Conservation (phyloP, 78 protist genomes). For the Pelomyxa schiedti region DNA sequence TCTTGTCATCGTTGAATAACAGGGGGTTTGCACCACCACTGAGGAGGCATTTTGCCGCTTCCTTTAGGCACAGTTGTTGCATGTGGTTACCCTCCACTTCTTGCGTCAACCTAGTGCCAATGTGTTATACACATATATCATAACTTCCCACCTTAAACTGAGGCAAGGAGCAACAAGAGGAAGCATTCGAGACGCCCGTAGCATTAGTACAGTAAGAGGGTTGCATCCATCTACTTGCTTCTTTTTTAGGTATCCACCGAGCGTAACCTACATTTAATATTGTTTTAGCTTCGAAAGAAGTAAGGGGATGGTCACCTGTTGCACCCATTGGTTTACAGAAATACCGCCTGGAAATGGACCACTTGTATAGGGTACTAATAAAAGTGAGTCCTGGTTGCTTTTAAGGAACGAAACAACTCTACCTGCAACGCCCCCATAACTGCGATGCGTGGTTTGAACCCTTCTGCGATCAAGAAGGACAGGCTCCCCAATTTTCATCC, state of each 20-base stretch:
- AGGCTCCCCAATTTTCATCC: background rate
- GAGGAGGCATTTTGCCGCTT: background rate
- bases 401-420: no score
- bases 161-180: background rate
- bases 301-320: background rate
- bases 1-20: background rate
- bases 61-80: no score
- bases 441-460: background rate
- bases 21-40: background rate
- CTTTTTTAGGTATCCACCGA: no score
- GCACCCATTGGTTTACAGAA: background rate
- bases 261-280: no score
- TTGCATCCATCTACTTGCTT: background rate
- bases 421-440: background rate
- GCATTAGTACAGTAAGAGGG: background rate
- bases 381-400: no score
- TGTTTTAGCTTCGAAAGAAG: no score
- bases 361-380: background rate
- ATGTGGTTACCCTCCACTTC: no score
- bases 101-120: no score
- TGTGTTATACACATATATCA: no score
- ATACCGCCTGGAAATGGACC: background rate
- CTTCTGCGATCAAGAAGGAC: background rate
- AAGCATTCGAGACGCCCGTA: background rate
- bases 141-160: background rate